Base-by-base conservation (phyloP, 208 protist genomes). In the Acanthamoeba castellanii region DNA sequence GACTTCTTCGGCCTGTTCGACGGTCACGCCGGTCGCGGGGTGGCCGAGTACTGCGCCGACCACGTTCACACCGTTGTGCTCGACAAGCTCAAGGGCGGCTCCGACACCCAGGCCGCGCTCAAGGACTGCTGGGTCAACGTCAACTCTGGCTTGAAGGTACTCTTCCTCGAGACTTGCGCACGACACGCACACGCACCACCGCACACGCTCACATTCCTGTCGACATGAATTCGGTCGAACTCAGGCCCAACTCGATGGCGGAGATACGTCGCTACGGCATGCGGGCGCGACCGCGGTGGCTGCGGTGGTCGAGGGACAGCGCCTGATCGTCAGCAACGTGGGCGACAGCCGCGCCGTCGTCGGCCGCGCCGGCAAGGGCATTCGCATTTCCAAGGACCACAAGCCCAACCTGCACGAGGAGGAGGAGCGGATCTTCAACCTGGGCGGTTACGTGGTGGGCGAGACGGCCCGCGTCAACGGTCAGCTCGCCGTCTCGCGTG, bases 261-360 rank as follows among this genome's bases (percentile, higher is more conserved):
- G 50, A 25, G 81, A 88, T 37, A 30, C 45, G 50, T 18, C 81
- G 20, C 52, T 66, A 2, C 81, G 81, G 18, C 94, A 96, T 50
- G 92, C 85, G 84, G 95, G 95, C 50, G 94, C 95, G 7, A 96
- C 95, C 13, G 95, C 95, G 20, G 94, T 95, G 14, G 82, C 87
- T 11, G 37, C 95, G 16, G 70, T 96, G 0, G 52, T 96, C 7
- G 18, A 66, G 3, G 50, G 89, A 22, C 66, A 96, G n/a, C 30
- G 59, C 27, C 64, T 85, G 13, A 94, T 72, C 81, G 95, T 97
- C 20, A 74, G 61, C 27, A 97, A 97, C 88, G 95, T 96, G 47
- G 96, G 96, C 30, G 96, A 97, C 87, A 96, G 89, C 34, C 47
- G 96, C 30, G 95, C 96, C 20, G 91, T 97, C 20, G 16, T 97